Base-by-base conservation (phyloP, 2,329 filamentous ascomycete species). In the Bisporella sp. region DNA sequence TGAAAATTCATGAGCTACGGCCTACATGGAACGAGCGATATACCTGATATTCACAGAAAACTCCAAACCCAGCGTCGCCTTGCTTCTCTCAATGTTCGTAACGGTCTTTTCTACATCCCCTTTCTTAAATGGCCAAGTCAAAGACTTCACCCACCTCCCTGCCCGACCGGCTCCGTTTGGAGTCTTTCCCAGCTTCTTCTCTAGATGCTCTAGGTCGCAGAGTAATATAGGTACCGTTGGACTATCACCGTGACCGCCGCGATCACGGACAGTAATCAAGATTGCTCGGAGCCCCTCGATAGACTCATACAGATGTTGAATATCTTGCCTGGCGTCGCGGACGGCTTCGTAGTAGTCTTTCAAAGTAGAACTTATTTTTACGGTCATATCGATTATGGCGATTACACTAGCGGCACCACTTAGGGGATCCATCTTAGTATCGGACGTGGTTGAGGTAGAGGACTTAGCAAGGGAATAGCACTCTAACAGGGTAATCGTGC, bases 91-190 rank as follows among this genome's bases (percentile, higher is more conserved):
- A 21, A 21, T 21, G 21, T 21, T 8, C 5, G 11, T 21, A 11
- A 60, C 44, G 21, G 48, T 37, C 37, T 59, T 59, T 31, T 54
- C 44, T 7, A 60, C 48, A 5, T 58, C 51, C 30, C 54, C 56
- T 41, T 58, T 56, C 32, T 56, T 35, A 43, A 60, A 58, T 9
- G 56, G 59, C 57, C 56, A 61, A 46, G 45, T 53, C 35, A 62
- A 49, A 30, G 47, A 47, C 45, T 48, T 48, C n/a, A 44, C 28
- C 11, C 45, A 47, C 21, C 13, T 46, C 12, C 45, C 5, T 31
- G 28, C 11, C 35, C 33, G 43, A 12, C n/a, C 31, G 11, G 43
- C 8, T 28, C 42, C 32, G 42, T 13, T 33, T 21, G 43, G 28
- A 31, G 42, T 28, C 11, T 21, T 30, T 39, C 13, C 21, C 6